A percentile compares a stretch with the other conserved stretches of the same genome.
These are phyloP conservation scores for Pseudohyphozyma bogoriensis DNA, from an alignment of 768 basidiomycete genomes.

Conservation along the genomic window DNA sequence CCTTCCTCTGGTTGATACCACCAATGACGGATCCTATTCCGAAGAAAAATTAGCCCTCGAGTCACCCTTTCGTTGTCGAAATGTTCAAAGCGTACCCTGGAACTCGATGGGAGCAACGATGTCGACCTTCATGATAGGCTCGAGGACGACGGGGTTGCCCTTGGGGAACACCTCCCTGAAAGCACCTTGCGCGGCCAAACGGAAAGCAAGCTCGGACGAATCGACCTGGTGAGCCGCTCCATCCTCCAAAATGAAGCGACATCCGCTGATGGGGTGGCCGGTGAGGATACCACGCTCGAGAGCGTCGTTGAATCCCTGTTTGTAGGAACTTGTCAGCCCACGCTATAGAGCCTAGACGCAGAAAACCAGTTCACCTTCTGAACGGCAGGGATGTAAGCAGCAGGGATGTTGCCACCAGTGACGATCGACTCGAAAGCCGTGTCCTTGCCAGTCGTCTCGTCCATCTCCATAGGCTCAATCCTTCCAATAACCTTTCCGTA, in stretches of 20 bases:
- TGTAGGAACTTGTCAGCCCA: no score
- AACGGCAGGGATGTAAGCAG: slow-evolving; percentile 83
- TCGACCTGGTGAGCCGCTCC: slow-evolving; percentile 89
- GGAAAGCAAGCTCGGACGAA: slow-evolving; percentile 92
- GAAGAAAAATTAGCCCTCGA: neutral
- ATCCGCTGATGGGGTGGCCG: slow-evolving; percentile 77
- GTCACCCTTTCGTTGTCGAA: neutral
- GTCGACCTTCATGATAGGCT: slow-evolving; percentile 98
- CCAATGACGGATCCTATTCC: slow-evolving; percentile 72
- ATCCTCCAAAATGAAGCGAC: slow-evolving; percentile 77
- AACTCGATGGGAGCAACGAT: slow-evolving; percentile 93
- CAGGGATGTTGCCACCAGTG: slow-evolving; percentile 84
- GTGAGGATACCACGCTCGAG: slow-evolving; percentile 79
- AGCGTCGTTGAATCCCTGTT: slow-evolving; percentile 89
- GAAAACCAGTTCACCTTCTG: slow-evolving; percentile 89
- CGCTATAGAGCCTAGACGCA: no score
- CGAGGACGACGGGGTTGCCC: slow-evolving; percentile 70
- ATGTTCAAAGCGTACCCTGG: slow-evolving; percentile 45
- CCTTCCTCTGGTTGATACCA: slow-evolving; percentile 79
- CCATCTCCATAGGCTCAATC: slow-evolving; percentile 78
- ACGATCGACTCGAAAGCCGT: slow-evolving; percentile 72
- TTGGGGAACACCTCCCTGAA: slow-evolving; percentile 79
- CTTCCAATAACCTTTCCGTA: slow-evolving; percentile 84
- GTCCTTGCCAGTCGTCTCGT: slow-evolving; percentile 63
- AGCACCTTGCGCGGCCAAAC: slow-evolving; percentile 77